Evolutionary conservation across 768 basidiomycete species (phyloP).

Genomic region (Suillus clintonianus): DNA sequence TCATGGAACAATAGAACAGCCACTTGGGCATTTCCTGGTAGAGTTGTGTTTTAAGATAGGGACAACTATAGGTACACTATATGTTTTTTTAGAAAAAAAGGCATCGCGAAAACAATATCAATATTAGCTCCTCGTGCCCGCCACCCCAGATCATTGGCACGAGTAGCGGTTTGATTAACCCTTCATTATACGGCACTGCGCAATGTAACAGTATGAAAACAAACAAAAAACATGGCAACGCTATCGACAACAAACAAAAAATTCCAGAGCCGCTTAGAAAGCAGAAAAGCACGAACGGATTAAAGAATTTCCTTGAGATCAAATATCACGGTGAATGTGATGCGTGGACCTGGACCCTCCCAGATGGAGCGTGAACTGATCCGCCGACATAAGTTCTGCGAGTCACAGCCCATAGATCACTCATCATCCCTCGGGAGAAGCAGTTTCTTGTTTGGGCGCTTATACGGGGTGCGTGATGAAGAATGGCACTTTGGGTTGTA

Average conservation of each 20-base stretch:
- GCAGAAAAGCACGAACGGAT: background rate
- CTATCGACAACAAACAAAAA: background rate
- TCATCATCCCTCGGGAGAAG: conserved; percentile 1
- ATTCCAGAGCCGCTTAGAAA: background rate
- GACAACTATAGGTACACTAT: background rate
- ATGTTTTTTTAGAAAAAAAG: background rate
- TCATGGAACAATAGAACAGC: background rate
- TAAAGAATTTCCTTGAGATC: background rate
- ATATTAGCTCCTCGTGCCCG: background rate
- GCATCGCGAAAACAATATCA: background rate
- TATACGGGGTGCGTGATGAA: background rate
- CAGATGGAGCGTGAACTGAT: background rate
- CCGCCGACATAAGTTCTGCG: background rate
- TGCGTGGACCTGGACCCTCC: too few relatives aligned
- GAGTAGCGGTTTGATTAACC: background rate
- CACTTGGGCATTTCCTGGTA: background rate
- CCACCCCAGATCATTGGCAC: background rate
- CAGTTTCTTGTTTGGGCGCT: background rate
- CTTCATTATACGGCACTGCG: background rate
- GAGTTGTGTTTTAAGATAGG: background rate
- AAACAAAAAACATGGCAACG: background rate
- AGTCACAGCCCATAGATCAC: background rate
- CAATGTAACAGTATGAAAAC: background rate
- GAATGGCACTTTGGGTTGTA: background rate
- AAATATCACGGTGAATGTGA: background rate